These are phyloP conservation scores for Lolium multiflorum DNA, from an alignment of 176 grass and related monocot species.

Conservation along the genomic window DNA sequence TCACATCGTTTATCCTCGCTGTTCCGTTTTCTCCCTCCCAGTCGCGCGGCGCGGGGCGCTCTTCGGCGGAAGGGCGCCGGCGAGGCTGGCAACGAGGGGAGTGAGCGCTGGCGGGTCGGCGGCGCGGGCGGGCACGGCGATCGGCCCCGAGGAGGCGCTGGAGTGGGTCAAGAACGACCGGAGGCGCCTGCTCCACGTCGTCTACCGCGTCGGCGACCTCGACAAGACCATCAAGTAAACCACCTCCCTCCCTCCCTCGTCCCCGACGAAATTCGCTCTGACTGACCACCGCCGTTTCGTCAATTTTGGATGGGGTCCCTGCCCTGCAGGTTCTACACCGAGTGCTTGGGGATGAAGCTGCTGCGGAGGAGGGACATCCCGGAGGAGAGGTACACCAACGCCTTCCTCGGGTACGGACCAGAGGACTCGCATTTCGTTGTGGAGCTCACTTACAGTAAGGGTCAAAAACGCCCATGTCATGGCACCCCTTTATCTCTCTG, in stretches of 20 bases:
- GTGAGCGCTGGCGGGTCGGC: constrained; percentile 42
- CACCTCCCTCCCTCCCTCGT: neutral
- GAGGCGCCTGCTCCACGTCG: constrained; percentile 84
- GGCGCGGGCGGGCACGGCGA: constrained; percentile 49
- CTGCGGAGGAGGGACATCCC: constrained; percentile 85
- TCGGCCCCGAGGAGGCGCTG: constrained; percentile 61
- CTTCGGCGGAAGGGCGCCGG: constrained; percentile 43
- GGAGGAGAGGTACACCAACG: constrained; percentile 96
- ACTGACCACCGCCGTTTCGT: neutral
- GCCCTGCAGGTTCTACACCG: constrained; percentile 82
- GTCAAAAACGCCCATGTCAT: neutral
- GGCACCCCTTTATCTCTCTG: neutral
- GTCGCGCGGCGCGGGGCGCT: constrained; percentile 54
- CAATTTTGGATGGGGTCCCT: constrained; percentile 20
- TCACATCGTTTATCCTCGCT: constrained; percentile 23
- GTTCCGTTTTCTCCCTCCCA: constrained; percentile 37
- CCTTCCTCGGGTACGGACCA: constrained; percentile 93
- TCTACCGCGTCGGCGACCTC: constrained; percentile 92
- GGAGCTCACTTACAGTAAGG: constrained; percentile 89
- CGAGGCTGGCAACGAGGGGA: constrained; percentile 56
- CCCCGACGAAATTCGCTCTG: constrained; percentile 10
- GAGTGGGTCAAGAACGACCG: constrained; percentile 90
- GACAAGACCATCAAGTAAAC: constrained; percentile 96
- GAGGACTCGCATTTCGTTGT: constrained; percentile 94
- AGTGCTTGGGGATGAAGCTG: constrained; percentile 93